Evolutionary conservation across 202 grass and related monocot species (phyloP).

Genomic region (Carex sylvatica): DNA sequence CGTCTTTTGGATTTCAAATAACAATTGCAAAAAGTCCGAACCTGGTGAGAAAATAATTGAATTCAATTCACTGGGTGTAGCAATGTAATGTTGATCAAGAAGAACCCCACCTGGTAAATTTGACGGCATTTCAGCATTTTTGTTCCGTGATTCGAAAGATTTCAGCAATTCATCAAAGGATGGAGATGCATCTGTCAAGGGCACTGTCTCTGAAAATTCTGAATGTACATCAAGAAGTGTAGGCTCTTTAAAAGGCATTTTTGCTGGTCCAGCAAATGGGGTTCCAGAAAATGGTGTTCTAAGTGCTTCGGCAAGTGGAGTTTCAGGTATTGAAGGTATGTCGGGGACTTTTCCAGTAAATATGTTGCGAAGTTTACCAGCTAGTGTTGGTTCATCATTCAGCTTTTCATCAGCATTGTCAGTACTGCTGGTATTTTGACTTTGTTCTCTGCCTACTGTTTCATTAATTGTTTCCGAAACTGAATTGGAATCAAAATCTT

Average conservation of each 20-base stretch:
- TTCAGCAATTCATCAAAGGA: slow-evolving; percentile 67
- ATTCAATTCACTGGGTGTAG: slow-evolving; percentile 68
- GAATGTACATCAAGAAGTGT: neutral
- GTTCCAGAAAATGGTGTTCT: slow-evolving; percentile 1
- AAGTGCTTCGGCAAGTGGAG: slow-evolving; percentile 5
- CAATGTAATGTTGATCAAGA: slow-evolving; percentile 63
- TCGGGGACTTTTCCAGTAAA: slow-evolving; percentile 26
- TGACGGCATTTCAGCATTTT: slow-evolving; percentile 70
- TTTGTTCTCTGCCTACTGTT: neutral
- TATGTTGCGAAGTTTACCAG: slow-evolving; percentile 19
- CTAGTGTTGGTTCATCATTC: slow-evolving; percentile 18
- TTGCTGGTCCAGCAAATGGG: neutral
- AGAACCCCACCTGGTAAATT: slow-evolving; percentile 77
- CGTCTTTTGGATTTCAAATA: slow-evolving; percentile 60
- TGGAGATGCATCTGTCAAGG: slow-evolving; percentile 1
- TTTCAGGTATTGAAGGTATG: neutral
- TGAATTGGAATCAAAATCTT: slow-evolving; percentile 4
- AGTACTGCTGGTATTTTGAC: neutral
- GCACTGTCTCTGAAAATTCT: slow-evolving; percentile 1
- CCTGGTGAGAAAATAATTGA: slow-evolving; percentile 72
- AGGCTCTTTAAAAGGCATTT: slow-evolving; percentile 3
- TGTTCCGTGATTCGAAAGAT: slow-evolving; percentile 48
- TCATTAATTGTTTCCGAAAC: slow-evolving; percentile 4
- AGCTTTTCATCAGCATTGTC: slow-evolving; percentile 10
- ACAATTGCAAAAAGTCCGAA: slow-evolving; percentile 69